Conservation (phyloP, 495 filamentous ascomycete species). For the Neurospora sp. region DNA sequence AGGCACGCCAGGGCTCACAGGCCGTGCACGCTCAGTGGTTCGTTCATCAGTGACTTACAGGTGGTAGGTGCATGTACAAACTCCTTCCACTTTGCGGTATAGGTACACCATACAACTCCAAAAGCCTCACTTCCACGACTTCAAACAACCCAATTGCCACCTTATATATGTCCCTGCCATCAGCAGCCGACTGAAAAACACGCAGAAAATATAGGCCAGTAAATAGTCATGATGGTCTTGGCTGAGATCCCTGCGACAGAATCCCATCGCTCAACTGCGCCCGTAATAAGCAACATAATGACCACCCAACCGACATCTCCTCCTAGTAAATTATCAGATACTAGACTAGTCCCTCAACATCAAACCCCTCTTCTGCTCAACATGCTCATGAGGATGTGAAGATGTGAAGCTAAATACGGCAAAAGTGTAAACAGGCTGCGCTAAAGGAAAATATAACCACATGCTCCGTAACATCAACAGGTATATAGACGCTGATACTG, state of each 20-base stretch:
- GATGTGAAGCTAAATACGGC: background rate
- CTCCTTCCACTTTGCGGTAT: background rate
- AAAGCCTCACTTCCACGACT: background rate
- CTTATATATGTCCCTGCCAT: background rate
- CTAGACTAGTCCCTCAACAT: background rate
- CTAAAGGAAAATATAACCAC: background rate
- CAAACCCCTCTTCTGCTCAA: background rate
- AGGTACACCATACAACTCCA: background rate
- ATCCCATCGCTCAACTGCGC: background rate
- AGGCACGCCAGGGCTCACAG: background rate
- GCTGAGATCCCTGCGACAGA: background rate
- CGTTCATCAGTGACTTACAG: background rate
- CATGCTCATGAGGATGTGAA: background rate
- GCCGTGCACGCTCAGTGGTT: background rate
- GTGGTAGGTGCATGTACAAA: background rate
- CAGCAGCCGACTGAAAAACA: background rate
- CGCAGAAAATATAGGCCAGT: background rate
- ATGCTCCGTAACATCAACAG: background rate
- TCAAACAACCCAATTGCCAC: background rate
- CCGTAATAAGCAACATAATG: background rate
- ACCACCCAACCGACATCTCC: background rate
- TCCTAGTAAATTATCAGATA: background rate
- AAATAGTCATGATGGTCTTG: background rate
- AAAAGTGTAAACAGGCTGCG: background rate
- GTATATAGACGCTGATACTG: background rate